Conservation (phyloP, 345 rosid species). For the Arabis hirsuta region DNA sequence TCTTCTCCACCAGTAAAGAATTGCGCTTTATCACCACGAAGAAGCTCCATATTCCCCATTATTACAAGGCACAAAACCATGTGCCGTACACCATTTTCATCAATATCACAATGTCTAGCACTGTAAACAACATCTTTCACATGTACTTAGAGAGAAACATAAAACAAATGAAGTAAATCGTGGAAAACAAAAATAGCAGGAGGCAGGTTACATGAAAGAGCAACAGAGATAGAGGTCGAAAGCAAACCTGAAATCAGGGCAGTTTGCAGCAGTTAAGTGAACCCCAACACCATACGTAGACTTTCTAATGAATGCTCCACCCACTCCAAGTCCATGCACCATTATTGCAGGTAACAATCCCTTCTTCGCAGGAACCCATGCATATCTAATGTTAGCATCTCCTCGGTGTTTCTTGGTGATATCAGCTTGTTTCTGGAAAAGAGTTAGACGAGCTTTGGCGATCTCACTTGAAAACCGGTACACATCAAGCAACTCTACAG, state of each 20-base stretch:
- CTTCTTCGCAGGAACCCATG: slow-evolving; percentile 82
- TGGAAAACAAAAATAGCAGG: neutral
- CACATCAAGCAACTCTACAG: slow-evolving; percentile 55
- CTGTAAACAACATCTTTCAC: slow-evolving; percentile 54
- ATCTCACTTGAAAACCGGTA: slow-evolving; percentile 46
- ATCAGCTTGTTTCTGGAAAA: slow-evolving; percentile 78
- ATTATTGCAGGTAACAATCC: slow-evolving; percentile 47
- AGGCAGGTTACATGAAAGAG: neutral
- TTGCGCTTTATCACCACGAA: slow-evolving; percentile 55
- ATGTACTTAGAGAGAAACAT: slow-evolving; percentile 27
- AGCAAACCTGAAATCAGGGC: slow-evolving; percentile 60
- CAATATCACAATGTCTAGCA: slow-evolving; percentile 80
- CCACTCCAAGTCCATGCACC: slow-evolving; percentile 68
- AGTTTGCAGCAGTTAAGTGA: slow-evolving; percentile 65
- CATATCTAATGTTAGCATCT: slow-evolving; percentile 70
- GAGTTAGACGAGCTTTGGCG: slow-evolving; percentile 55
- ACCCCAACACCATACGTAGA: slow-evolving; percentile 69
- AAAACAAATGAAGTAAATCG: neutral
- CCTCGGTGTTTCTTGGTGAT: slow-evolving; percentile 66
- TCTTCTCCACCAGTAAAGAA: slow-evolving; percentile 56
- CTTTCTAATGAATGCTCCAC: slow-evolving; percentile 48
- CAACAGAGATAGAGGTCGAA: neutral
- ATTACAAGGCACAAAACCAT: slow-evolving; percentile 80
- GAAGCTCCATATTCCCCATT: slow-evolving; percentile 81
- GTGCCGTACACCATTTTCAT: slow-evolving; percentile 73